Evolutionary conservation across 1,284 basidiomycete genomes (phyloP).

Genomic region (Leccinum subrobustum): DNA sequence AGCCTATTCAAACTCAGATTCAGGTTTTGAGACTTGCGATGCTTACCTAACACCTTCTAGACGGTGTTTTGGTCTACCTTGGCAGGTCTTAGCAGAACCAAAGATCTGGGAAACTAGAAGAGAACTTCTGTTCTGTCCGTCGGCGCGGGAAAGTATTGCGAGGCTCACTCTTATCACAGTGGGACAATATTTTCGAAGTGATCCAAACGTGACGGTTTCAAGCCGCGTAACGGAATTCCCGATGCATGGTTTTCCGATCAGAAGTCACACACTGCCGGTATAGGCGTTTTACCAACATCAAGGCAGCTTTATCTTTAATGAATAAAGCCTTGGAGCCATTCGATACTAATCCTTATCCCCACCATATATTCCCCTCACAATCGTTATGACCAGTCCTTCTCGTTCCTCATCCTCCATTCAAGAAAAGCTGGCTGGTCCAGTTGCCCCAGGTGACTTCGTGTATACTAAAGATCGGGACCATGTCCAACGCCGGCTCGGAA

Average conservation of each 20-base stretch:
- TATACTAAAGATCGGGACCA: slow-evolving; percentile 22
- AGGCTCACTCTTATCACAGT: neutral
- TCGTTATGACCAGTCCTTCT: neutral
- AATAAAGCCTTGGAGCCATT: neutral
- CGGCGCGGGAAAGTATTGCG: neutral
- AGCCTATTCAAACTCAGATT: neutral
- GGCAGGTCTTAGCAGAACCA: neutral
- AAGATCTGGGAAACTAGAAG: neutral
- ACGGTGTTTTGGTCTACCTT: neutral
- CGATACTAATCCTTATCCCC: neutral
- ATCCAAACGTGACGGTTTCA: neutral
- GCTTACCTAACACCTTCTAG: neutral
- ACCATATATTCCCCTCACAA: neutral
- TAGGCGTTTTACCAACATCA: neutral
- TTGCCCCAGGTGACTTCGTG: slow-evolving; percentile 9
- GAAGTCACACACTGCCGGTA: neutral
- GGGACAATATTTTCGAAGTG: neutral
- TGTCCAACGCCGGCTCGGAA: slow-evolving; percentile 25
- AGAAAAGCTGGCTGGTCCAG: neutral
- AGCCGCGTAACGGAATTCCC: neutral
- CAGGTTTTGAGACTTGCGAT: neutral
- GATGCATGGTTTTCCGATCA: neutral
- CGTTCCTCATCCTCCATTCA: neutral
- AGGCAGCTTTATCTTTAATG: neutral
- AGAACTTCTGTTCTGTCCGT: neutral